Evolutionary conservation across 345 rosid species (phyloP), one percentile per base, ranked within the genome.

Genomic region (Boechera divaricarpa): DNA sequence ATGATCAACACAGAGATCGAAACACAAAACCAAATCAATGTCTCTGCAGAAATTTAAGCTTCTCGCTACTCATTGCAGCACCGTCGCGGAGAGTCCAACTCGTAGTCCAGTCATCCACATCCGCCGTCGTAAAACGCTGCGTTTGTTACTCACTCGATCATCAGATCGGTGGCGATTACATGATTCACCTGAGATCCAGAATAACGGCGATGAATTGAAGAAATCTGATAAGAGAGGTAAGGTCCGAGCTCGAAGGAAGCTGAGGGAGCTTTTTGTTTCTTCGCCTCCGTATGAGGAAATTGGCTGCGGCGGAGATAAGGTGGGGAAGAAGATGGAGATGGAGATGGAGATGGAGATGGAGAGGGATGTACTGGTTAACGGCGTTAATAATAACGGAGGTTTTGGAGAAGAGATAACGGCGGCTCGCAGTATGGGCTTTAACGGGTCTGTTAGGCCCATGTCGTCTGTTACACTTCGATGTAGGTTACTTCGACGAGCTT

Each of bases 111-210:
- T 89, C 5, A 65, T 92, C 78, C 97, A 87, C 73, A 85, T 90
- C 82, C 97, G 92, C 84, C 97, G 96, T 71, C 89, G 97, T 26
- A 89, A 82, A 79, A 94, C 98, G 24, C 91, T 94, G 59, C 97
- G 95, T 59, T 90, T 90, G 86, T 78, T 94, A 31, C 90, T 94
- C 71, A 82, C 71, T 42, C 83, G 89, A 42, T 83, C 91, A 55
- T 69, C 87, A 21, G 88, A 82, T 63, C 86, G 82, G 18, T 87
- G 84, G 36, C 82, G 87, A 1, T 70, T 65, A 13, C 72, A 21
- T 21, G 24, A 21, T 21, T 21, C 29, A 28, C 29, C 80, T 15
- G 77, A 72, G 33, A 81, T 64, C 63, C 78, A 31, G 10, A 75
- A 24, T 5, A 51, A 61, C 49, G 38, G 35, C 32, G 83, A 74